Evolutionary conservation across 805 yeast species (phyloP), one percentile per base, ranked within the genome.

Genomic region (Kazachstania psychrophila): DNA sequence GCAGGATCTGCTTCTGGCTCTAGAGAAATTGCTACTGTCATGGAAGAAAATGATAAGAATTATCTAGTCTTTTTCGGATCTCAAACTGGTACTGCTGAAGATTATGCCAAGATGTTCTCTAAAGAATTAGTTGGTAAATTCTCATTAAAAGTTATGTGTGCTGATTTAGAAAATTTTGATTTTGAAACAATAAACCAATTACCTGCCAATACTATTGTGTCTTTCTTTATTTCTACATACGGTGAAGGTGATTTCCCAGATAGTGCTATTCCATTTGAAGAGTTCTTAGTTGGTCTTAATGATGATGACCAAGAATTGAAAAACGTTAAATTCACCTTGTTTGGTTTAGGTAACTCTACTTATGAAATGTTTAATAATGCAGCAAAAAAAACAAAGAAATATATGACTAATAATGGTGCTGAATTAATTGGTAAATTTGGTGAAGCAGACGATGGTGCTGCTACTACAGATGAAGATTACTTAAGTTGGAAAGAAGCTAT

Each of bases 231-330:
- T 65, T 89, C 97, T 23, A 86, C 96, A 8, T 92, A 92, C 52
- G 98, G 98, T 48, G 98, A 89, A 63, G 98, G 98, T 54, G 98
- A 89, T 58, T 95, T 95, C 47, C 89, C 98, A 11, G 98, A 89
- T 58, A 82, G 84, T 51, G 89, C 96, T 12, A 73, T 75, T 28
- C 77, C 76, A 28, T 85, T 89, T 57, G 77, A 75, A 54, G 83
- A 79, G 39, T 76, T 66, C 55, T 71, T 88, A 51, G 51, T 57
- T 11, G 47, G 55, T 28, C 51, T 57, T 9, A 47, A 56, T 25
- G 60, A 58, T 15, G 72, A 72, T 20, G 76, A 73, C 42, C 54
- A 63, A 25, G 11, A 37, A 11, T 66, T 88, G 50, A 54, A 70
- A 8, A 73, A 71, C 42, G 54, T 88, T 43, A 75, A 71, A 47